Conservation (phyloP, 345 rosid genomes). For the Salix viminalis region DNA sequence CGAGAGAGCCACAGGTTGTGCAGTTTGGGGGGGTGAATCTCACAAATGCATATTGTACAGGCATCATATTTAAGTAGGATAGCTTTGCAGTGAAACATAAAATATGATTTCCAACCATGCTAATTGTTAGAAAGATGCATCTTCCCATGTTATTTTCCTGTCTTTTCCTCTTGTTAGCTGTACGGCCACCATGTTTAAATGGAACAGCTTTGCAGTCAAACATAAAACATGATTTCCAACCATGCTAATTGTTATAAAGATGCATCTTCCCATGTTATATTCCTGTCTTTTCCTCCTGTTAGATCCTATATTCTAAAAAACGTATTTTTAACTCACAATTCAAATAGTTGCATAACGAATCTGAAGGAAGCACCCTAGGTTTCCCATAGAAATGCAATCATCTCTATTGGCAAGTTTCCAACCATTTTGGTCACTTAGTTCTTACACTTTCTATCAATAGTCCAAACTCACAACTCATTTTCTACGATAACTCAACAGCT, state of each 20-base stretch:
- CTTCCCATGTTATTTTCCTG: background rate
- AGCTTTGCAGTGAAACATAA: background rate
- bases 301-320: background rate
- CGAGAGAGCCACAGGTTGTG: background rate
- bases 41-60: background rate
- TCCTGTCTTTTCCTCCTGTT: background rate
- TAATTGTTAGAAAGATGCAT: background rate
- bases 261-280: background rate
- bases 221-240: background rate
- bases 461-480: background rate
- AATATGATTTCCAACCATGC: background rate
- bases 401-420: background rate
- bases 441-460: background rate
- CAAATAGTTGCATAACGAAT: background rate
- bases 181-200: background rate
- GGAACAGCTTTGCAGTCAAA: background rate
- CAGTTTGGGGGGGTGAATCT: background rate
- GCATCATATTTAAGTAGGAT: background rate
- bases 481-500: background rate
- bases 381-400: background rate
- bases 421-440: background rate
- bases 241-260: background rate
- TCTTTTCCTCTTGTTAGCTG: background rate
- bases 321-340: background rate
- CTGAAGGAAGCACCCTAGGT: background rate